phyloP scores from a whole-genome alignment of 352 stramenopile genomes.

The Pythium aphanidermatum region DNA sequence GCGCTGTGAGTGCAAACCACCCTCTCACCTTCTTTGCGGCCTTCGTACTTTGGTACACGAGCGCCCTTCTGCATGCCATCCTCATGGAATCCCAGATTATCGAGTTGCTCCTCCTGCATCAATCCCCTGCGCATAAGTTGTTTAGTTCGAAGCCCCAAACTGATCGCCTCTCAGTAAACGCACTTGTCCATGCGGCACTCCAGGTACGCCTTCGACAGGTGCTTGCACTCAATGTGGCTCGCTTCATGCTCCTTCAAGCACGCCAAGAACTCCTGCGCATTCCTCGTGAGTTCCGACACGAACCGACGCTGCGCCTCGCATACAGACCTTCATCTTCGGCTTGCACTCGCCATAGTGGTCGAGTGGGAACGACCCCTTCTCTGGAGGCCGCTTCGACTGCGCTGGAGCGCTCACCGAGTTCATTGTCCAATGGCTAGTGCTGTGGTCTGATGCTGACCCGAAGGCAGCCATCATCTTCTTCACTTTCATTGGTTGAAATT shows the following conservation, averaged over 20 bases:
- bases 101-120: constrained; percentile 81
- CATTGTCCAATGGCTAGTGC: too few species aligned
- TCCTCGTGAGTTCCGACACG: not conserved
- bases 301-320: not conserved
- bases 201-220: constrained; percentile 81
- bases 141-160: constrained; percentile 84
- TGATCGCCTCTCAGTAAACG: constrained; percentile 44
- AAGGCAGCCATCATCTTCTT: constrained; percentile 14
- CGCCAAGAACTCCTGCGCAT: constrained; percentile 57
- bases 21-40: constrained; percentile 60
- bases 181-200: constrained; percentile 89
- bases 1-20: not conserved
- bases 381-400: constrained; percentile 69
- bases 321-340: constrained; percentile 67
- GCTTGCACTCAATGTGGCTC: constrained; percentile 88
- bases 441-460: too few species aligned
- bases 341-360: constrained; percentile 91
- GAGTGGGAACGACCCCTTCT: constrained; percentile 89
- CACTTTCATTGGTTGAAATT: constrained; percentile 10
- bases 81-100: constrained; percentile 78
- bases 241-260: constrained; percentile 79
- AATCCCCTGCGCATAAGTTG: constrained; percentile 58
- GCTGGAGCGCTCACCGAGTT: constrained; percentile 70
- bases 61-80: constrained; percentile 63
- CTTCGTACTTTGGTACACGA: constrained; percentile 42